phyloP scores from a whole-genome alignment of 306 rosid genomes.

The Prunus armeniaca region DNA sequence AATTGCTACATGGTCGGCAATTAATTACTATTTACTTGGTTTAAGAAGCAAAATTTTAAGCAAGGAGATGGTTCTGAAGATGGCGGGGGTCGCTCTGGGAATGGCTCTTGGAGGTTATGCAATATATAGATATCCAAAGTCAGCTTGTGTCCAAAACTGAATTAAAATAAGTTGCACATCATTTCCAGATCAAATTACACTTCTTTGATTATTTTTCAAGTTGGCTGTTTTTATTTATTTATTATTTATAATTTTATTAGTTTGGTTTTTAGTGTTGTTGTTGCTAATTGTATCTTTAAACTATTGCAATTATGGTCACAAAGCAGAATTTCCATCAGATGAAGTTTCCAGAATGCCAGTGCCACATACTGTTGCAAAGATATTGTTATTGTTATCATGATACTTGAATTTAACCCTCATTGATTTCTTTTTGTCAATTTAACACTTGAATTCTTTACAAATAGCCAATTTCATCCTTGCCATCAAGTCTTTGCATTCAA shows the following conservation, averaged over 20 bases:
- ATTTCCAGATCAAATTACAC: not conserved
- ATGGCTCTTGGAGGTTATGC: conserved; percentile 17
- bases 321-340: not conserved
- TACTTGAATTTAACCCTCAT: too few relatives aligned
- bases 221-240: too few relatives aligned
- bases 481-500: too few relatives aligned
- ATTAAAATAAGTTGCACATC: not conserved
- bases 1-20: not conserved
- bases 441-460: too few relatives aligned
- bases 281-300: not conserved
- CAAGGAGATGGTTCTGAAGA: conserved; percentile 9
- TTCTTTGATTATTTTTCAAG: not conserved
- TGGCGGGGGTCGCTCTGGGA: conserved; percentile 4
- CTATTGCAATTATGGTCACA: not conserved
- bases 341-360: not conserved
- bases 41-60: not conserved
- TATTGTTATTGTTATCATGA: too few relatives aligned
- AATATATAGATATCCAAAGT: not conserved
- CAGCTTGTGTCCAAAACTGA: not conserved
- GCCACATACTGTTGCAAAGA: not conserved
- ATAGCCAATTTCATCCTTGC: too few relatives aligned
- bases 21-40: not conserved
- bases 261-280: not conserved
- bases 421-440: too few relatives aligned
- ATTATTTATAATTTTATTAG: too few relatives aligned